Evolutionary conservation across 1,139 yeast genomes (phyloP).

Genomic region (Blastobotrys raffinosifermentans): DNA sequence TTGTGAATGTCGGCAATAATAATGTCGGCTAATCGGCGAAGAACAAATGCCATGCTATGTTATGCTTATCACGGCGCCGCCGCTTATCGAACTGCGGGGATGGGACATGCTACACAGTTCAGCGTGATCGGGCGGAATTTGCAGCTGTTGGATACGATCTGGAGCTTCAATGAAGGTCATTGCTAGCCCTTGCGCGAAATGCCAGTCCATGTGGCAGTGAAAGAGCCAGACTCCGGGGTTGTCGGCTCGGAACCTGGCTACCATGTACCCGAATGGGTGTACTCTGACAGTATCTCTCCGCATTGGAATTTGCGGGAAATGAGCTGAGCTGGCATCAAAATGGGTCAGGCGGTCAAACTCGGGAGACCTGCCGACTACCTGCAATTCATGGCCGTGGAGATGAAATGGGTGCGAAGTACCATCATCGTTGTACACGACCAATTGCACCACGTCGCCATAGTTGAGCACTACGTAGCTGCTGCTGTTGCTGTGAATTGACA

Average conservation of each 20-base stretch:
- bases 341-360: conserved; percentile 37
- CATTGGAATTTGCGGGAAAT: conserved; percentile 42
- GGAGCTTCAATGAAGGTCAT: conserved; percentile 2
- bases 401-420: conserved; percentile 88
- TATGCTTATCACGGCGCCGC: no score
- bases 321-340: conserved; percentile 29
- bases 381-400: conserved; percentile 76
- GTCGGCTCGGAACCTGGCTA: conserved; percentile 54
- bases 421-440: conserved; percentile 65
- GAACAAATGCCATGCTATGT: no score
- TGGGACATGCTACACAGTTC: no score
- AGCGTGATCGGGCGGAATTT: neutral
- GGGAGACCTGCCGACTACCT: conserved; percentile 49
- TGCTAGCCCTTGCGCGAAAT: conserved; percentile 53
- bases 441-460: conserved; percentile 57
- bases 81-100: no score
- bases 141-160: neutral
- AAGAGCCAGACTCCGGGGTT: conserved; percentile 79
- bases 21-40: no score
- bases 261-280: conserved; percentile 56
- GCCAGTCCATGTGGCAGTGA: conserved; percentile 83
- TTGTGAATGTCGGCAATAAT: no score
- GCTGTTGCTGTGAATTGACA: neutral
- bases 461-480: conserved; percentile 32
- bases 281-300: conserved; percentile 32